Evolutionary conservation across 768 basidiomycete species (phyloP).

Genomic region (Boletus patriciae): DNA sequence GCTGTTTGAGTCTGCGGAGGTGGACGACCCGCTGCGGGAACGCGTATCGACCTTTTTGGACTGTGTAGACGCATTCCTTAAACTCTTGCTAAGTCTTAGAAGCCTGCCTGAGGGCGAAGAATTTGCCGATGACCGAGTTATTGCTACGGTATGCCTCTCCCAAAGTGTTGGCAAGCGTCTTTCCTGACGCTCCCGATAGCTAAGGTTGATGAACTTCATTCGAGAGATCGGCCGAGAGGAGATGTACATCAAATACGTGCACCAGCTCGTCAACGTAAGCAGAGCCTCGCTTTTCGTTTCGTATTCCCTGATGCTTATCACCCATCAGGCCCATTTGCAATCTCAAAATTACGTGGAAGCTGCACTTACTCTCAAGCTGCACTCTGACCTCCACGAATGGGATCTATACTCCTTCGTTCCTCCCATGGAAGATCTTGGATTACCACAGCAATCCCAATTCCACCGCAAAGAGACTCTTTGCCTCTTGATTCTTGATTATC

Average conservation of each 20-base stretch:
- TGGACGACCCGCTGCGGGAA: constrained; percentile 75
- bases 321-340: constrained; percentile 74
- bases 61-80: constrained; percentile 90
- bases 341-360: constrained; percentile 93
- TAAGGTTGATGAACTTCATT: constrained; percentile 92
- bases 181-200: constrained; percentile 40
- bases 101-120: constrained; percentile 92
- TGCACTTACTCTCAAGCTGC: constrained; percentile 87
- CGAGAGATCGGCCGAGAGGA: constrained; percentile 88
- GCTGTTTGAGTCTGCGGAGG: constrained; percentile 82
- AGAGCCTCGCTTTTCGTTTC: background rate
- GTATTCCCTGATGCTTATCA: constrained; percentile 14
- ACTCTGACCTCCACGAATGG: constrained; percentile 94
- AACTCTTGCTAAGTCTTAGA: constrained; percentile 82
- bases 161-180: background rate
- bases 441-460: constrained; percentile 93
- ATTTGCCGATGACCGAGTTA: constrained; percentile 91
- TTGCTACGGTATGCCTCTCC: constrained; percentile 65
- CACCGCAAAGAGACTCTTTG: constrained; percentile 92
- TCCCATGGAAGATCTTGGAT: constrained; percentile 84
- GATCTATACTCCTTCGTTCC: constrained; percentile 76
- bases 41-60: constrained; percentile 82
- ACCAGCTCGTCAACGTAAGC: constrained; percentile 87
- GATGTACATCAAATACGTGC: constrained; percentile 95
- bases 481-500: constrained; percentile 88